A percentile compares a stretch with the other conserved stretches of the same genome.
phyloP scores from a whole-genome alignment of 257 asterid genomes.

The Avicennia marina region DNA sequence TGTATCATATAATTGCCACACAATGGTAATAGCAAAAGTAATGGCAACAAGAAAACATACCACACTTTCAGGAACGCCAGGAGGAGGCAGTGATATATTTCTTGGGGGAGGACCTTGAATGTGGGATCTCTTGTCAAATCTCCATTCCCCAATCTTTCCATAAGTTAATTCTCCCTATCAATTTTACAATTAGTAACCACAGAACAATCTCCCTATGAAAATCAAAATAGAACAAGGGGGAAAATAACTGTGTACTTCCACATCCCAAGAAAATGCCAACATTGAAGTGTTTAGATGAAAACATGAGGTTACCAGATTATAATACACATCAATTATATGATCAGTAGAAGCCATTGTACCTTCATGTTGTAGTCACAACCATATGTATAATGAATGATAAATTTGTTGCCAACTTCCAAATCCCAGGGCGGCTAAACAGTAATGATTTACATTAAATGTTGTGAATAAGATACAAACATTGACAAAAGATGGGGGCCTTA shows the following conservation, averaged over 20 bases:
- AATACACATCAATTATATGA: not conserved
- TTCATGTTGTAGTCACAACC: conserved; percentile 96
- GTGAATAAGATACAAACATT: not conserved
- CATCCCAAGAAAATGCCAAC: conserved; percentile 1
- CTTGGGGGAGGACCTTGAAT: conserved; percentile 79
- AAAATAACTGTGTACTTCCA: not conserved
- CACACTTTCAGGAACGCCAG: conserved; percentile 97
- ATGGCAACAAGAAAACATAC: conserved; percentile 37
- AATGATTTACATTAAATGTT: conserved; percentile 6
- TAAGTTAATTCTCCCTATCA: conserved; percentile 79
- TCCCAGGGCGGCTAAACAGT: conserved; percentile 89
- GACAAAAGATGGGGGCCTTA: conserved; percentile 6
- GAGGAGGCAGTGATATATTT: conserved; percentile 84
- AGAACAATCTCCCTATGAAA: not conserved
- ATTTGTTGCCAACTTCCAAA: conserved; percentile 62
- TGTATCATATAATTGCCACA: too few species aligned
- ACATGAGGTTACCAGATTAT: not conserved
- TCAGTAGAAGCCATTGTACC: conserved; percentile 35
- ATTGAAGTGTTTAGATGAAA: not conserved
- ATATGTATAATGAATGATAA: conserved; percentile 87
- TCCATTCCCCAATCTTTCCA: conserved; percentile 95
- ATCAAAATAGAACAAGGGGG: not conserved
- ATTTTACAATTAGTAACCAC: conserved; percentile 16
- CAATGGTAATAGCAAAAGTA: not conserved
- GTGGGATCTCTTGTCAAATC: conserved; percentile 92